Conservation (phyloP, 768 basidiomycete species). For the Psilocybe tampanensis region DNA sequence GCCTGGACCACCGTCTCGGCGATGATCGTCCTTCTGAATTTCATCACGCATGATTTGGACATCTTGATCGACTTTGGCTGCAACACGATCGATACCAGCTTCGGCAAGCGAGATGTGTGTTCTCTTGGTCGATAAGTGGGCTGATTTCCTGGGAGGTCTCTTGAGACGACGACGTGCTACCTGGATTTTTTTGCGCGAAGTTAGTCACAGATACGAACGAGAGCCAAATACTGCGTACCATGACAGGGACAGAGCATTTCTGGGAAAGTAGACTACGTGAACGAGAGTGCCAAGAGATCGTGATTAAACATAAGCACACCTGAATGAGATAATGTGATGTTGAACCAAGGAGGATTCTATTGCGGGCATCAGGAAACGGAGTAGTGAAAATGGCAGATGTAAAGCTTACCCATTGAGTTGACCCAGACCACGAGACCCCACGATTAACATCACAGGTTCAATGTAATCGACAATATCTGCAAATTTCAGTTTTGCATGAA, state of each 20-base stretch:
- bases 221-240: slow-evolving; percentile 47
- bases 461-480: slow-evolving; percentile 83
- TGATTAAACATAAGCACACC: slow-evolving; percentile 35
- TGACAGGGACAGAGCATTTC: slow-evolving; percentile 94
- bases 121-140: slow-evolving; percentile 81
- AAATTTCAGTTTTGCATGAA: neutral
- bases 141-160: slow-evolving; percentile 78
- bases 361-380: neutral
- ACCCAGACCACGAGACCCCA: slow-evolving; percentile 89
- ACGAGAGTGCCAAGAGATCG: neutral
- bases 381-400: neutral
- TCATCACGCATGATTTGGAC: slow-evolving; percentile 82
- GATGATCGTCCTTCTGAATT: slow-evolving; percentile 68
- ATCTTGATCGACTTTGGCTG: slow-evolving; percentile 82
- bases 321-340: slow-evolving; percentile 95
- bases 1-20: slow-evolving; percentile 39
- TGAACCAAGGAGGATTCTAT: slow-evolving; percentile 88
- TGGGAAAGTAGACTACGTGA: slow-evolving; percentile 27
- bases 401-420: slow-evolving; percentile 84
- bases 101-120: slow-evolving; percentile 85
- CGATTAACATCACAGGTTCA: slow-evolving; percentile 91
- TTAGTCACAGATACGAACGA: neutral
- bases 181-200: slow-evolving; percentile 16
- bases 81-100: slow-evolving; percentile 86
- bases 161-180: slow-evolving; percentile 89